Evolutionary conservation across 2,329 filamentous ascomycete species (phyloP), one percentile per base, ranked within the genome.

Genomic region (Ophiostoma pallidulum): DNA sequence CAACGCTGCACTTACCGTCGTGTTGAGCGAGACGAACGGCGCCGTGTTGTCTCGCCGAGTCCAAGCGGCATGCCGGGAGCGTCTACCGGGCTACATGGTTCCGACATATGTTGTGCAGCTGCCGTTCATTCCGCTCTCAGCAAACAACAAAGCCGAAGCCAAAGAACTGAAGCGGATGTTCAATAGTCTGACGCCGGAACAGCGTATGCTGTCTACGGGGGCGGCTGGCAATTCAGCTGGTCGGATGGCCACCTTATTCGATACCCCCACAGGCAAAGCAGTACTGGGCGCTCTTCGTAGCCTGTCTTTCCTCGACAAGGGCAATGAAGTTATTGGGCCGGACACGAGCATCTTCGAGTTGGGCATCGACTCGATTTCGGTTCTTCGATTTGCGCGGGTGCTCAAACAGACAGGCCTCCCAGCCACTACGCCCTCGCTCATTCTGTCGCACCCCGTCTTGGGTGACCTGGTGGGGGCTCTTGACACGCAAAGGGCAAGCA

Each of bases 111-210:
- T 94, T 50, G 68, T 95, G 20, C 76, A 75, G 4, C 66, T 95
- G 8, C 74, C 80, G 0, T 72, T 68, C 8, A 80, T 96, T 46
- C 90, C 90, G 0, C 70, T 96, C 0, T 94, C 87, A 1, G 70
- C 85, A 7, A 96, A 95, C 62, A 95, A 95, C 64, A 96, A 96
- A 60, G 83, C 84, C 0, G 89, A 96, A 57, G 72, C 74, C 7
- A 91, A 84, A 58, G 70, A 72, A 31, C 65, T 96, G 3, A 82
- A 76, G 49, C 63, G 66, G 0, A 64, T 94, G 1, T 95, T 91
- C 58, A 64, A 74, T 9, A 65, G 68, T 0, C 60, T 91, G 3
- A 72, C 75, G 0, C 65, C 75, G 0, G 76, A 79, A 29, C 69
- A 81, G 8, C 66, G 94, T 18, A 78, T 86, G 53, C 62, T 64